A percentile compares a stretch with the other conserved stretches of the same genome.
These are phyloP conservation scores for Helichrysum umbraculigerum DNA, from an alignment of 129 eudicot species.

Conservation along the genomic window DNA sequence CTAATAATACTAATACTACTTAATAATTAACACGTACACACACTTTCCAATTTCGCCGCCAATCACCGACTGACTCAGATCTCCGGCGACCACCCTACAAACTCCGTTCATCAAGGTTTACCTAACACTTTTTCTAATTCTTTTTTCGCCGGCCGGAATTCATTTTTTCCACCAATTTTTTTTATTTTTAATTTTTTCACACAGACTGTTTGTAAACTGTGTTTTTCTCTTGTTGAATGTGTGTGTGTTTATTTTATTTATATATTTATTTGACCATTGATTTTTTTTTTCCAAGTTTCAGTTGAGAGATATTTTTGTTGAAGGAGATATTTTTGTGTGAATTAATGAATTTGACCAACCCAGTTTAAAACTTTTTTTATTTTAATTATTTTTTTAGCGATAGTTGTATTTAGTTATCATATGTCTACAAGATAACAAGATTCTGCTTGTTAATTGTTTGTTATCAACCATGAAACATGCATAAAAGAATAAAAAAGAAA, in stretches of 20 bases:
- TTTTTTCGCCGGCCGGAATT: not conserved
- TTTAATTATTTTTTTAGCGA: not conserved
- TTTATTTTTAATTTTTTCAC: not conserved
- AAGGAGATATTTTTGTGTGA: constrained; percentile 9
- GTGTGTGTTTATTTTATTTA: not conserved
- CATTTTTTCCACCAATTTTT: not conserved
- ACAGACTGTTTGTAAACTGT: constrained; percentile 5
- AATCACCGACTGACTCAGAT: constrained; percentile 29
- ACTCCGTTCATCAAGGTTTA: constrained; percentile 32
- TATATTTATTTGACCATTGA: not conserved
- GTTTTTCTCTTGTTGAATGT: not conserved
- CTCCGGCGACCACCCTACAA: constrained; percentile 22
- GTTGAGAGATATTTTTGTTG: constrained; percentile 35
- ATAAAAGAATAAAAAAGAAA: too few relatives aligned
- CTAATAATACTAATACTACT: too few relatives aligned
- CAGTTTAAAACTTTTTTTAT: not conserved
- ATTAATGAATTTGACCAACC: constrained; percentile 3
- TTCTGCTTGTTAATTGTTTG: too few relatives aligned
- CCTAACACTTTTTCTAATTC: not conserved
- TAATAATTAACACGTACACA: not conserved
- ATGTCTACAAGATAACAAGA: not conserved
- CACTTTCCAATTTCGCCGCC: constrained; percentile 29
- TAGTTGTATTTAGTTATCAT: not conserved
- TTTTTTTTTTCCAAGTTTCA: not conserved
- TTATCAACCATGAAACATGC: not conserved